These are phyloP conservation scores for Aphanocladium album DNA, from an alignment of 2,329 filamentous ascomycete species.

Conservation along the genomic window DNA sequence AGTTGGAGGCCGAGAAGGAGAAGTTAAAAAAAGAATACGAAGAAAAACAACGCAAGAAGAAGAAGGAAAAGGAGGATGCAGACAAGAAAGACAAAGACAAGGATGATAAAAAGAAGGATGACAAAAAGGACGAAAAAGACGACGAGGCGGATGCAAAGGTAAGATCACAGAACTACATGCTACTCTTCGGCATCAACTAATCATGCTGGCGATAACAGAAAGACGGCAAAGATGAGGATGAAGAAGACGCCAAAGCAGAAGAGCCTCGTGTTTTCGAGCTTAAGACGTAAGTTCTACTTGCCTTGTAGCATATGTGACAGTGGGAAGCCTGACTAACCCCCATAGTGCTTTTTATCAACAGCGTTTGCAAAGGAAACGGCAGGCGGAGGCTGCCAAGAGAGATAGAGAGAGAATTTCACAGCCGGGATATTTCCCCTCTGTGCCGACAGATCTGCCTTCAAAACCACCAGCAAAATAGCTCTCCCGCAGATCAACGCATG, in stretches of 20 bases:
- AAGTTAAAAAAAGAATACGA: constrained; percentile 73
- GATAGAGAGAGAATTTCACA: constrained; percentile 77
- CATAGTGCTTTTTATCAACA: constrained; percentile 78
- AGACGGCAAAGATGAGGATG: constrained; percentile 18
- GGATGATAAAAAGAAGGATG: constrained; percentile 40
- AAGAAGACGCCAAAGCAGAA: constrained; percentile 43
- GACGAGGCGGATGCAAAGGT: constrained; percentile 33
- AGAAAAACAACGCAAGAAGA: constrained; percentile 63
- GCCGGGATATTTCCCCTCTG: constrained; percentile 77
- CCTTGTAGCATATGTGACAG: neutral
- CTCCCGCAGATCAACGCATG: neutral
- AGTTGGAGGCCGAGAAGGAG: constrained; percentile 59
- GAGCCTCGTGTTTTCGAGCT: constrained; percentile 78
- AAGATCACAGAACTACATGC: neutral
- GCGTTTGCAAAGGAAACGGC: constrained; percentile 66
- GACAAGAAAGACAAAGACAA: constrained; percentile 48
- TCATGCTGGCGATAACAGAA: constrained; percentile 14
- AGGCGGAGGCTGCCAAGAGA: constrained; percentile 55
- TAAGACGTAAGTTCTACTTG: constrained; percentile 55
- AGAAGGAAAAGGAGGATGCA: constrained; percentile 62
- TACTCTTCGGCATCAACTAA: neutral
- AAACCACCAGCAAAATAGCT: constrained; percentile 54
- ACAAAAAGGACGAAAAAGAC: constrained; percentile 37
- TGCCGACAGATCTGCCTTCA: constrained; percentile 58
- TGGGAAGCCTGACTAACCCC: neutral